Evolutionary conservation across 2,329 filamentous ascomycete genomes (phyloP).

Genomic region (Tolypocladium tundrense): DNA sequence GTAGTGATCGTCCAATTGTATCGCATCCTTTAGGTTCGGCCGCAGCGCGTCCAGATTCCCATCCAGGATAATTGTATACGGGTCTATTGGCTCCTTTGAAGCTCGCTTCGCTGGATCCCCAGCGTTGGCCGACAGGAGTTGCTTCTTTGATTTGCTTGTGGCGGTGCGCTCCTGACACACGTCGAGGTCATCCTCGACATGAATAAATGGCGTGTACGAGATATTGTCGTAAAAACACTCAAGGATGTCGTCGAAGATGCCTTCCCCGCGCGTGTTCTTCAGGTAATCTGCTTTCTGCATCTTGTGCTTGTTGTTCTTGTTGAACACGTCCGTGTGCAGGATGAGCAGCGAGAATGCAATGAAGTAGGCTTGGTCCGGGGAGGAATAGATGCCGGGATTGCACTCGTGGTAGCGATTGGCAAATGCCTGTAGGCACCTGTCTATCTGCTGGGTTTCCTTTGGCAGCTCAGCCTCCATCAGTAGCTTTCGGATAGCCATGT

Average conservation of each 20-base stretch:
- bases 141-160: constrained; percentile 59
- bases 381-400: constrained; percentile 89
- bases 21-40: constrained; percentile 82
- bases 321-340: constrained; percentile 97
- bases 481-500: constrained; percentile 93
- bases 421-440: constrained; percentile 86
- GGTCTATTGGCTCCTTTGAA: constrained; percentile 80
- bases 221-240: constrained; percentile 99
- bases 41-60: constrained; percentile 73
- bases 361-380: constrained; percentile 92
- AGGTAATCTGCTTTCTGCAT: constrained; percentile 96
- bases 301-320: constrained; percentile 98
- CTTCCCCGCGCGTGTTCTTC: constrained; percentile 86
- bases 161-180: constrained; percentile 65
- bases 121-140: constrained; percentile 55
- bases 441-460: constrained; percentile 96
- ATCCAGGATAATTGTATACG: constrained; percentile 89
- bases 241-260: constrained; percentile 85
- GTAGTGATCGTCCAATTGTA: constrained; percentile 87
- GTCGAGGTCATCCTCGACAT: constrained; percentile 86
- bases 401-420: constrained; percentile 96
- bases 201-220: constrained; percentile 94
- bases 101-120: constrained; percentile 44
- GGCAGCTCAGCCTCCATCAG: constrained; percentile 94
- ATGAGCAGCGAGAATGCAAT: constrained; percentile 96